A percentile compares a stretch with the other conserved stretches of the same genome.
Evolutionary conservation across 148 eudicot species (phyloP).

Genomic region (Rhododendron ovatum): DNA sequence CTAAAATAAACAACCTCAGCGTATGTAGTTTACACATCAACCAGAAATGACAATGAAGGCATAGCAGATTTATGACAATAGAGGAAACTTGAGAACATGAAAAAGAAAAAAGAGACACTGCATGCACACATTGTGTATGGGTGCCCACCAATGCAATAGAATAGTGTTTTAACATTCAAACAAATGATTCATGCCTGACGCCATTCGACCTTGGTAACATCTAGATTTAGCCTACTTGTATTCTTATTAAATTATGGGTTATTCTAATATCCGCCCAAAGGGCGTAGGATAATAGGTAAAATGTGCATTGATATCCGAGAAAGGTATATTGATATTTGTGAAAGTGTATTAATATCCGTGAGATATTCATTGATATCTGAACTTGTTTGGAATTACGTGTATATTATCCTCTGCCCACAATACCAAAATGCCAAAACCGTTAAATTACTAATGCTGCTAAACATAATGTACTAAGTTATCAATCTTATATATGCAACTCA

Average conservation of each 20-base stretch:
- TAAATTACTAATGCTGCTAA: neutral
- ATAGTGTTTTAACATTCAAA: neutral
- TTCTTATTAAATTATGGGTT: neutral
- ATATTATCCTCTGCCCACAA: too few relatives aligned
- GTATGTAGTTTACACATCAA: neutral
- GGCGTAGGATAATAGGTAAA: too few relatives aligned
- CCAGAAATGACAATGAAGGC: neutral
- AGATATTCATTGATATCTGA: too few relatives aligned
- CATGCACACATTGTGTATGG: slow-evolving; percentile 2
- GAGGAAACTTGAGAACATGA: neutral
- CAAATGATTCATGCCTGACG: neutral
- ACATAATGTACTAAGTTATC: neutral
- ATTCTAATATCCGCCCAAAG: too few relatives aligned
- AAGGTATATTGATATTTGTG: too few relatives aligned
- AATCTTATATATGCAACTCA: neutral
- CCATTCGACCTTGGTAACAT: neutral
- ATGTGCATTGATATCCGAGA: too few relatives aligned
- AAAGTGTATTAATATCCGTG: too few relatives aligned
- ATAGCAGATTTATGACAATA: neutral
- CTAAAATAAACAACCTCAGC: neutral
- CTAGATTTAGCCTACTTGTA: neutral
- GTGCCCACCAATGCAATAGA: neutral
- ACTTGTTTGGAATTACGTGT: too few relatives aligned
- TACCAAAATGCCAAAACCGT: neutral
- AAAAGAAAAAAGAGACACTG: neutral